Base-by-base conservation (phyloP, 2,329 filamentous ascomycete genomes). In the Stachybotrys chartarum region DNA sequence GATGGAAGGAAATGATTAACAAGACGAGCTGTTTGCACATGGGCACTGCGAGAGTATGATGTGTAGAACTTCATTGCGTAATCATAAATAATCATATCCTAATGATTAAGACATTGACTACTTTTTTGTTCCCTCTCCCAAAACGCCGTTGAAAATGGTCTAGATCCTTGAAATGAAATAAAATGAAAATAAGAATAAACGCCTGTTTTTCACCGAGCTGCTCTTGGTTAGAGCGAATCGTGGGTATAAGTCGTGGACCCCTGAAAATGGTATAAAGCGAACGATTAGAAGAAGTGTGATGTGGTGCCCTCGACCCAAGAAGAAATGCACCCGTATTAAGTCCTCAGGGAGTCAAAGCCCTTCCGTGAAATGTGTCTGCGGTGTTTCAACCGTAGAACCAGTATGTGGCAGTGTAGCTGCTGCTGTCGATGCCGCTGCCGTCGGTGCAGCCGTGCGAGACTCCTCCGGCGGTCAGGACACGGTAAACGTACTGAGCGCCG, bases 401-500 rank as follows among this genome's bases (percentile, higher is more conserved):
- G 70, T 85, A 85, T 60, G 73, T 75, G n/a, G 81, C 72, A 1
- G 80, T 63, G 65, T 85, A 85, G 3, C 76, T 74, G 30, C 82
- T 76, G 66, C 80, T 84, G 62, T 79, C 74, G 17, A 63, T 57
- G 47, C 75, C 72, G n/a, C 69, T 2, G 16, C 32, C 69, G 1
- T 67, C 68, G 49, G 59, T 58, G 65, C 81, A 84, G 5, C 71
- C 62, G 62, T 76, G 66, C 1, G 75, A 64, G 58, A 58, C 67
- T 24, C 81, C 81, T 3, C 81, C 81, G 14, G 78, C 75, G 1
- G 81, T 84, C 56, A 73, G 59, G 50, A 84, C 81, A 50, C 81
- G 79, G 68, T 82, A 84, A 53, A 83, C 78, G 35, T 67, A 63
- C 39, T 63, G 65, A 50, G 75, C 61, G 47, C 72, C 74, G 14